phyloP scores from a whole-genome alignment of 1,284 basidiomycete genomes.

The Apiotrichum montevideense region DNA sequence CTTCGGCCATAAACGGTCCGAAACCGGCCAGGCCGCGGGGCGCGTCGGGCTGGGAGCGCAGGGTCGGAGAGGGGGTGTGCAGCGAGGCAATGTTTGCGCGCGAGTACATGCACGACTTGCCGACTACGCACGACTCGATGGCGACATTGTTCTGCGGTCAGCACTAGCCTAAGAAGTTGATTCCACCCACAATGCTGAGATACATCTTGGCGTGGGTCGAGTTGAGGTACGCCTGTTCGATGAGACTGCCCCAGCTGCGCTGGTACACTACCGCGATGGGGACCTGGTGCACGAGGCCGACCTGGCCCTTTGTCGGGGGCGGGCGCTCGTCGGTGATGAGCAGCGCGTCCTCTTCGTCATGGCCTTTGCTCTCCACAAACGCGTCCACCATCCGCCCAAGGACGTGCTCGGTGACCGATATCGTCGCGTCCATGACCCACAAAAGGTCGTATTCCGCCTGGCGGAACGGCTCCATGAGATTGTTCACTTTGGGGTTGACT shows the following conservation, averaged over 20 bases:
- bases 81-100: conserved; percentile 60
- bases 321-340: conserved; percentile 21
- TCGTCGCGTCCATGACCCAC: conserved; percentile 95
- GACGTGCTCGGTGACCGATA: conserved; percentile 71
- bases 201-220: conserved; percentile 99
- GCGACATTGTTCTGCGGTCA: conserved; percentile 53
- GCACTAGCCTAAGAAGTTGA: background rate
- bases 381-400: conserved; percentile 79
- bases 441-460: conserved; percentile 80
- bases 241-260: conserved; percentile 65
- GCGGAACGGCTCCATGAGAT: conserved; percentile 76
- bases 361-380: conserved; percentile 28
- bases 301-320: conserved; percentile 38
- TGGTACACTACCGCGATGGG: conserved; percentile 74
- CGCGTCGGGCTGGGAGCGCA: conserved; percentile 25
- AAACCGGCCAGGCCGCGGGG: conserved; percentile 63
- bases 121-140: conserved; percentile 92
- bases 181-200: conserved; percentile 62
- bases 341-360: conserved; percentile 33
- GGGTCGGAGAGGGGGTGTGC: conserved; percentile 34
- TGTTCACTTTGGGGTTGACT: conserved; percentile 97
- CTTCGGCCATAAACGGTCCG: conserved; percentile 81
- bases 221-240: conserved; percentile 93
- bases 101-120: conserved; percentile 92
- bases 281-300: conserved; percentile 92